A percentile compares a stretch with the other conserved stretches of the same genome.
phyloP scores from a whole-genome alignment of 2,329 filamentous ascomycete species.

The Paecilomyces fulvus region DNA sequence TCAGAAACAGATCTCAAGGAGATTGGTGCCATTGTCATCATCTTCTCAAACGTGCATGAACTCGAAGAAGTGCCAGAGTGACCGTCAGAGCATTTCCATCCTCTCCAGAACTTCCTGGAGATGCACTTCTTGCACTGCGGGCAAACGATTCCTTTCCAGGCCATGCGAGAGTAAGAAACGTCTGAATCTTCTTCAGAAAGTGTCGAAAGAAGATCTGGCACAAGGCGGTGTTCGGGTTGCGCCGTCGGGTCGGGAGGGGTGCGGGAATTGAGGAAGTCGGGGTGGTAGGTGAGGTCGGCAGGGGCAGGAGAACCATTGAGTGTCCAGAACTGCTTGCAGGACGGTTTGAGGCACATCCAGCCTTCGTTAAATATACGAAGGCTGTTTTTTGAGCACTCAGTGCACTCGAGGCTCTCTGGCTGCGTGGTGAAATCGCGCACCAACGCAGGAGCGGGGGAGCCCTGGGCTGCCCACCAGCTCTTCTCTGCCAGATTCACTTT shows the following conservation, averaged over 20 bases:
- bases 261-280: conserved; percentile 50
- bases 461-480: conserved; percentile 52
- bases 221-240: conserved; percentile 27
- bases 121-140: conserved; percentile 55
- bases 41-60: conserved; percentile 42
- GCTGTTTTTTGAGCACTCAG: conserved; percentile 30
- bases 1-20: conserved; percentile 26
- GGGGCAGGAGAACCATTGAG: conserved; percentile 26
- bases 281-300: conserved; percentile 41
- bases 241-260: conserved; percentile 34
- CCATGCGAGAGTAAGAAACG: conserved; percentile 42
- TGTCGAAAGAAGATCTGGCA: conserved; percentile 33
- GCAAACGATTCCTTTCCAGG: conserved; percentile 59
- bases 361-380: conserved; percentile 33
- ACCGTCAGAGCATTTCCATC: conserved; percentile 48
- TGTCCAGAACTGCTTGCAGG: conserved; percentile 51
- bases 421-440: conserved; percentile 23
- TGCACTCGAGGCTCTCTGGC: conserved; percentile 25
- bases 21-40: conserved; percentile 13
- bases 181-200: conserved; percentile 27
- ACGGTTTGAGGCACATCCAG: conserved; percentile 51
- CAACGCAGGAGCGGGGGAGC: conserved; percentile 15
- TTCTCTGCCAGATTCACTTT: conserved; percentile 45
- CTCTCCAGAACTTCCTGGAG: conserved; percentile 51
- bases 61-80: conserved; percentile 24